phyloP scores from a whole-genome alignment of 768 basidiomycete species.

The Pleurotus cornucopiae region DNA sequence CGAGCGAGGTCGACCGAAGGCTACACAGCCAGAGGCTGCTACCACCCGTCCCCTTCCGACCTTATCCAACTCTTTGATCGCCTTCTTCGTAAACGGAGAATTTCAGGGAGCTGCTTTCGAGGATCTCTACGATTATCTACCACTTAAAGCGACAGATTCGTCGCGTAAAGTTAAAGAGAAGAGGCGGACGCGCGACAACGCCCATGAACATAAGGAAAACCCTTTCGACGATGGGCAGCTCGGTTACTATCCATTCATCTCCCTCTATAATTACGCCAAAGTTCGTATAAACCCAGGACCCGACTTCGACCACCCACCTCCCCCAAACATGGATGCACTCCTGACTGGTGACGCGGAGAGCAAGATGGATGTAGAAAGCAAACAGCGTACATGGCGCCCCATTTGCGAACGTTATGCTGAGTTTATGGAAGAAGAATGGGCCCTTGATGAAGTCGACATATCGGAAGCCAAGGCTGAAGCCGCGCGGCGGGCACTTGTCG shows the following conservation, averaged over 20 bases:
- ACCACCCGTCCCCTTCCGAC: constrained; percentile 64
- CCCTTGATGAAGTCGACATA: constrained; percentile 74
- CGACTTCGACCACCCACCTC: constrained; percentile 76
- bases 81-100: constrained; percentile 92
- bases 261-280: constrained; percentile 85
- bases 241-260: constrained; percentile 95
- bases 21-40: constrained; percentile 32
- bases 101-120: constrained; percentile 80
- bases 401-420: constrained; percentile 82
- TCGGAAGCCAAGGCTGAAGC: constrained; percentile 51
- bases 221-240: constrained; percentile 90
- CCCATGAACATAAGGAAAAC: constrained; percentile 76
- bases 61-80: constrained; percentile 67
- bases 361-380: constrained; percentile 16
- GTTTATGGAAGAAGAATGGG: constrained; percentile 81
- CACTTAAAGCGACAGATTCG: constrained; percentile 61
- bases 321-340: constrained; percentile 67
- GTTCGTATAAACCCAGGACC: constrained; percentile 89
- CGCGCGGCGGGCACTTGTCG: constrained; percentile 30
- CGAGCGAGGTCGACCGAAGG: constrained; percentile 39
- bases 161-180: constrained; percentile 63
- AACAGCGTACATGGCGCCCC: constrained; percentile 66
- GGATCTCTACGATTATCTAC: constrained; percentile 87
- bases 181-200: constrained; percentile 59
- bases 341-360: constrained; percentile 31